Evolutionary conservation across 371 early-diverging fungal species (phyloP), one percentile per base, ranked within the genome.

Genomic region (Haplosporangium sp.): DNA sequence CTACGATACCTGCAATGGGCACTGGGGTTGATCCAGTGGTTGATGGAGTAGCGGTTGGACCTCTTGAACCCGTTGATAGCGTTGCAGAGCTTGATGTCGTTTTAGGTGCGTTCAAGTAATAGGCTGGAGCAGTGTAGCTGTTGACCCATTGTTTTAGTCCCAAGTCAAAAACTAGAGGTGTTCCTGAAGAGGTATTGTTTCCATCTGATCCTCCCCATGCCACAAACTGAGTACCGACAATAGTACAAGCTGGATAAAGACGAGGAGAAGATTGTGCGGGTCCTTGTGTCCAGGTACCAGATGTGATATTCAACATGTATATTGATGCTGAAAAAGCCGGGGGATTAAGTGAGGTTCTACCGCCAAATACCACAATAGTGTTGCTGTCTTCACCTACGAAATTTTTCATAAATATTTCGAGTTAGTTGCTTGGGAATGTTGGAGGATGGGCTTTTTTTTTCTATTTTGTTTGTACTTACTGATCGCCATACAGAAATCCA

Each of bases 331-430:
- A 69, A 13, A 61, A 77, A 15, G 65, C 48, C 7, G 39, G n/a
- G 3, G 76, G 67, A 27, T 27, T 27, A 11, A 63, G 58, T 1
- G 20, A 13, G 7, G 63, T 58, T n/a, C 77, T 45, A 4, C 77
- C 77, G 1, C 77, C 77, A 61, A 50, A 77, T 3, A 77, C 66
- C 10, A 77, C 48, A 8, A 77, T 44, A n/a, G 59, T 77, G 53
- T 53, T 72, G 11, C 77, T 72, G 20, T 77, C 77, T 35, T 77
- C 72, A 10, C 62, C 65, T 3, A 65, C 38, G 27, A 27, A 27
- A 27, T 27, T 27, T 27, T 27, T 27, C 27, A 27, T 27, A 27
- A 27, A 27, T 27, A 27, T 27, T 27, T 27, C 27, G 27, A 27
- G 27, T 27, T 27, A 27, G 27, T 27, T 27, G 27, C 27, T 27